Evolutionary conservation across 2,329 filamentous ascomycete species (phyloP).

Genomic region (Pseudogymnoascus sp.): DNA sequence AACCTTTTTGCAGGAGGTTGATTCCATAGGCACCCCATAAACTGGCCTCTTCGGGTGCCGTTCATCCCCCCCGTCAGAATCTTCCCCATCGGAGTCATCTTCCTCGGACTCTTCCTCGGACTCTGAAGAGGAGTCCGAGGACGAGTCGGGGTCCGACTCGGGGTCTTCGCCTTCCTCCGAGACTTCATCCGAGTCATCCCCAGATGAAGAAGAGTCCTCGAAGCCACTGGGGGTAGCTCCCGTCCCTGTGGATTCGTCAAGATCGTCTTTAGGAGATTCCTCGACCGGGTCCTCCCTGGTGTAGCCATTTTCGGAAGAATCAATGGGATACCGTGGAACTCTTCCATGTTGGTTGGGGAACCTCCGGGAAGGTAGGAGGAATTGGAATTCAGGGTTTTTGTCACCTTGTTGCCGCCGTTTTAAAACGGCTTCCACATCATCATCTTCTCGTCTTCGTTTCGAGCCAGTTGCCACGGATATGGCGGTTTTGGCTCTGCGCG

Average conservation of each 20-base stretch:
- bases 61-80: not conserved
- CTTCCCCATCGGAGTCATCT: not conserved
- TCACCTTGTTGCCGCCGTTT: not conserved
- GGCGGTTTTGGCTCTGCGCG: not conserved
- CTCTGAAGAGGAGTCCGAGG: not conserved
- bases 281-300: not conserved
- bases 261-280: not conserved
- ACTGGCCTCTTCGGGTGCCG: not conserved
- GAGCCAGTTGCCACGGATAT: not conserved
- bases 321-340: not conserved
- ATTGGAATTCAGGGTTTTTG: not conserved
- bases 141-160: too few relatives aligned
- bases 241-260: not conserved
- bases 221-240: not conserved
- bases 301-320: not conserved
- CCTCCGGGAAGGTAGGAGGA: not conserved
- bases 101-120: too few relatives aligned
- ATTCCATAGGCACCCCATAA: not conserved
- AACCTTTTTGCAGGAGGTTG: not conserved
- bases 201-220: not conserved
- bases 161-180: not conserved
- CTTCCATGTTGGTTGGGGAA: too few relatives aligned
- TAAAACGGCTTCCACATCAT: not conserved
- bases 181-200: not conserved
- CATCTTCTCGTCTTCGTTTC: not conserved